Evolutionary conservation across 192 early-diverging fungal genomes (phyloP), one percentile per base, ranked within the genome.

Genomic region (Dissophora globulifera): DNA sequence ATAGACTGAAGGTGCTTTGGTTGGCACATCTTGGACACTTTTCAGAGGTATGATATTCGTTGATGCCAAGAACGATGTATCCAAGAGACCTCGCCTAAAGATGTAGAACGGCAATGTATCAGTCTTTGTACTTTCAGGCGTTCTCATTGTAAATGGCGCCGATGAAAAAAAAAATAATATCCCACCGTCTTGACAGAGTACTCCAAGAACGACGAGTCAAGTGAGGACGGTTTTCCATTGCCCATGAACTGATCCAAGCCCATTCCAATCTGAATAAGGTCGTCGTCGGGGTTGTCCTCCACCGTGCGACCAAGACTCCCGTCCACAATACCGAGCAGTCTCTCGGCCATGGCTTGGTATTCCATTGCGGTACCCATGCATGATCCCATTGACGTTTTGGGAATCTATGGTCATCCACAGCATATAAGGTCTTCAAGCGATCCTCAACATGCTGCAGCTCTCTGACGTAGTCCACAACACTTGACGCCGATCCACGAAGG

Each of bases 341-440:
- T 58, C 9, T 38, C 23, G 13, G 66, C 66, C 8, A 69, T 53
- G 12, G 57, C 19, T 16, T 52, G 66, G 40, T 58, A 69, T 16
- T 69, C 66, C 5, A 15, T 6, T 69, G 56, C 67, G 31, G 50
- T 8, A 48, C 56, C 17, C 32, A 20, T 20, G 29, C 20, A 45
- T 29, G 32, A 15, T 60, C 67, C 56, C 27, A 68, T 9, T 4
- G 19, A 38, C 59, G 66, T 27, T 40, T 58, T 9, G 35, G 51
- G 41, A 38, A 69, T 23, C 50, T 16, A 3, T 53, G 19, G 19
- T 69, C 49, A 17, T 19, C 16, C 5, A 49, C 67, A 15, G 19
- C 16, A 17, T 69, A 69, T 4, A 69, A 60, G 12, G 33, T 45
- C 22, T 30, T 29, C 16, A 68, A 40, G 22, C 20, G 56, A 3